Conservation (phyloP, 208 protist genomes). For the Acanthamoeba castellanii region DNA sequence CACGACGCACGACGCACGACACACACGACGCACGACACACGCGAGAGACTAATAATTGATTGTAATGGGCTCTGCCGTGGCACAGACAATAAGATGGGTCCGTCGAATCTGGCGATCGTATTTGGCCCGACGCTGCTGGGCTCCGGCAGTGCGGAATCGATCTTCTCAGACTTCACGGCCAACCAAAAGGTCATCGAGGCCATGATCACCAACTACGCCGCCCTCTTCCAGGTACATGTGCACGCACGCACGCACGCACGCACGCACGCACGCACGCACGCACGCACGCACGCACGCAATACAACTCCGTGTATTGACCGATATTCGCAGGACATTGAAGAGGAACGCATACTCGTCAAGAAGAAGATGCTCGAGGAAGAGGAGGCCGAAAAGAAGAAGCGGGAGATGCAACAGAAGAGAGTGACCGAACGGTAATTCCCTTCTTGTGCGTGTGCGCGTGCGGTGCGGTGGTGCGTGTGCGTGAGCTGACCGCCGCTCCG, state of each 20-base stretch:
- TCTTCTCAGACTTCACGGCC: conserved; percentile 55
- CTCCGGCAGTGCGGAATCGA: conserved; percentile 9
- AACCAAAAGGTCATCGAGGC: conserved; percentile 63
- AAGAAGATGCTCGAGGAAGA: conserved; percentile 22
- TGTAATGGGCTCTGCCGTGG: neutral
- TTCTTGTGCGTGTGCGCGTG: neutral
- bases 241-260: too few species aligned
- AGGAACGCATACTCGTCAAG: conserved; percentile 46
- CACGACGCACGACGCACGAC: too few species aligned
- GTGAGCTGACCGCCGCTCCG: neutral
- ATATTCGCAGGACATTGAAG: conserved; percentile 11
- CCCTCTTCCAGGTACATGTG: conserved; percentile 3
- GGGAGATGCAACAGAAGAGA: conserved; percentile 34
- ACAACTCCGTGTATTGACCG: neutral
- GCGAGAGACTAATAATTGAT: neutral
- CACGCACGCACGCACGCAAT: too few species aligned
- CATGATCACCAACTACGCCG: conserved; percentile 36
- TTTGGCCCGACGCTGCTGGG: conserved; percentile 55
- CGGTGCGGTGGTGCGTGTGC: neutral
- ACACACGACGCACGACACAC: too few species aligned
- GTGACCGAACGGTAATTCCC: conserved; percentile 18
- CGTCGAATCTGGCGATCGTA: conserved; percentile 62
- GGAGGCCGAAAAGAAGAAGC: conserved; percentile 50
- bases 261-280: too few species aligned
- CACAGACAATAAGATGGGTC: conserved; percentile 65